A percentile compares a stretch with the other conserved stretches of the same genome.
Evolutionary conservation across 495 filamentous ascomycete genomes (phyloP).

Genomic region (Hyphodiscus hymeniophilus): DNA sequence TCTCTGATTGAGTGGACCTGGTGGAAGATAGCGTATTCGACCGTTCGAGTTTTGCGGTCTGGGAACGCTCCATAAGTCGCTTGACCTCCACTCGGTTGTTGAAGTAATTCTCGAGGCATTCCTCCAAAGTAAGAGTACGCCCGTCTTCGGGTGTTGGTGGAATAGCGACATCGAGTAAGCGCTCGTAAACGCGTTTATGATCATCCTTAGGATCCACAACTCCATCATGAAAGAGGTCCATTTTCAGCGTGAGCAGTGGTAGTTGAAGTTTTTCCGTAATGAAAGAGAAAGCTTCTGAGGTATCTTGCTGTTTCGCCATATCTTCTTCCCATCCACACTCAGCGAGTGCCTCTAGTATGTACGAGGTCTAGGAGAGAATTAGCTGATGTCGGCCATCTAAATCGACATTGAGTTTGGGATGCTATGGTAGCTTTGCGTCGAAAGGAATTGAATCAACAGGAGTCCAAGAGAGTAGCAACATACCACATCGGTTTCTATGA

Average conservation of each 20-base stretch:
- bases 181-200: constrained; percentile 88
- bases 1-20: constrained; percentile 10
- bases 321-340: constrained; percentile 90
- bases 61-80: constrained; percentile 41
- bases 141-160: constrained; percentile 51
- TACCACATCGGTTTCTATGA: constrained; percentile 84
- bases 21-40: constrained; percentile 17
- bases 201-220: constrained; percentile 76
- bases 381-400: no score
- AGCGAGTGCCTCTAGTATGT: constrained; percentile 75
- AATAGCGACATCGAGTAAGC: constrained; percentile 84
- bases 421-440: no score
- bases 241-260: constrained; percentile 83
- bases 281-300: constrained; percentile 91
- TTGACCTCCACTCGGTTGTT: constrained; percentile 90
- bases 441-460: no score
- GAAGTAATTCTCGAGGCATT: constrained; percentile 89
- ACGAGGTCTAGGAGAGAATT: constrained; percentile 72
- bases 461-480: no score
- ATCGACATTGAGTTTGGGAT: no score
- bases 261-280: constrained; percentile 83
- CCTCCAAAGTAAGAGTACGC: constrained; percentile 66
- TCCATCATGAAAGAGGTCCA: constrained; percentile 90
- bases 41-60: constrained; percentile 13
- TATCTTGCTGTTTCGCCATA: constrained; percentile 73